A percentile compares a stretch with the other conserved stretches of the same genome.
phyloP scores from a whole-genome alignment of 2,329 filamentous ascomycete species.

The Exophiala oligosperma region DNA sequence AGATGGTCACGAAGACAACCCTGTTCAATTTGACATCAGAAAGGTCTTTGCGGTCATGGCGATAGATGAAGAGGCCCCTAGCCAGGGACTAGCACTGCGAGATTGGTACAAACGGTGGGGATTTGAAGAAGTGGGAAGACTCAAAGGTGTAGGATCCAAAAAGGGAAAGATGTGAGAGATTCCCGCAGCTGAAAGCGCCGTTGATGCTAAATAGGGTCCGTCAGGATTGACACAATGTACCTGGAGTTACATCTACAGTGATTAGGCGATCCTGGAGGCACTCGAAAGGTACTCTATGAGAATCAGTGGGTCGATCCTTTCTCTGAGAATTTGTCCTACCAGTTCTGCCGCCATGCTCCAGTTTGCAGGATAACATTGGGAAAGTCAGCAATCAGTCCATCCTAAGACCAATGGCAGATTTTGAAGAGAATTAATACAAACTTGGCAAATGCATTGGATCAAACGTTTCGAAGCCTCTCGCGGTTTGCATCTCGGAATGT shows the following conservation, averaged over 20 bases:
- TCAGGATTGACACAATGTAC: conserved; percentile 20
- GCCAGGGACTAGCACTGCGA: conserved; percentile 35
- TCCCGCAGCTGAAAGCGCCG: background rate
- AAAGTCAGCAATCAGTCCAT: no score
- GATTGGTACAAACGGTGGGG: conserved; percentile 40
- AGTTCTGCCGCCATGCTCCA: background rate
- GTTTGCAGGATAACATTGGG: background rate
- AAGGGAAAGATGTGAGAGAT: conserved; percentile 38
- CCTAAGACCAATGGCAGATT: no score
- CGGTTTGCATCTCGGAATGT: no score
- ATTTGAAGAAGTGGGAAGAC: conserved; percentile 40
- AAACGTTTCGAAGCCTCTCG: no score
- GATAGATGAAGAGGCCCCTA: conserved; percentile 36
- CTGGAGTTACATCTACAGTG: conserved; percentile 18
- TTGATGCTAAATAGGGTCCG: background rate
- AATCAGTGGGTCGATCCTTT: no score
- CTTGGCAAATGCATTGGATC: no score
- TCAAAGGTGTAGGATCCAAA: conserved; percentile 42
- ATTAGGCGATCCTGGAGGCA: background rate
- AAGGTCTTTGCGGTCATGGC: conserved; percentile 42
- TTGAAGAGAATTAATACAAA: no score
- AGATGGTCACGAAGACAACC: conserved; percentile 19
- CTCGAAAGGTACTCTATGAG: background rate
- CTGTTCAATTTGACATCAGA: conserved; percentile 25
- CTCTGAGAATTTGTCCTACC: no score